These are phyloP conservation scores for Phytophthora citricola DNA, from an alignment of 352 stramenopile genomes.

Conservation along the genomic window DNA sequence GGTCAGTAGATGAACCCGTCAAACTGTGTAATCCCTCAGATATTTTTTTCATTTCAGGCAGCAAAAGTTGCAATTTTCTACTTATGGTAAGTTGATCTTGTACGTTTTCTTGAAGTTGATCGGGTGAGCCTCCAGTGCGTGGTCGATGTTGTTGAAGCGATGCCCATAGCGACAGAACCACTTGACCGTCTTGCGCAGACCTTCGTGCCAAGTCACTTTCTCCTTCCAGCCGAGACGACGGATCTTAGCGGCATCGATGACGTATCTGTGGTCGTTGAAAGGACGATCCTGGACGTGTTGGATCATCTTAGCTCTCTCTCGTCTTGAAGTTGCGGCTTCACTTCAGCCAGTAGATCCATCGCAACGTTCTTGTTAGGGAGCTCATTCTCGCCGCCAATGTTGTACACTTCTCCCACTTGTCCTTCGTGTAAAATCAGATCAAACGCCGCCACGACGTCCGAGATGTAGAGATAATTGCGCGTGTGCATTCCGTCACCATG, in stretches of 20 bases:
- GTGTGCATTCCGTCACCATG: conserved; percentile 96
- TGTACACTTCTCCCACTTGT: conserved; percentile 94
- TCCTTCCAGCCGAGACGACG: conserved; percentile 94
- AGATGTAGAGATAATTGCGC: conserved; percentile 98
- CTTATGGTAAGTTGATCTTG: conserved; percentile 39
- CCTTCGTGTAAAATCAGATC: conserved; percentile 96
- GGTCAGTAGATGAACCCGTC: conserved; percentile 5
- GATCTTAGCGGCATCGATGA: conserved; percentile 94
- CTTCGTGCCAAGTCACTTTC: conserved; percentile 93
- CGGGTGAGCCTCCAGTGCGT: conserved; percentile 82
- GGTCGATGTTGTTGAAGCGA: conserved; percentile 88
- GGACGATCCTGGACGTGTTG: conserved; percentile 90
- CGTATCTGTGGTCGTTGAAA: conserved; percentile 99
- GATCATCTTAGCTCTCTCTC: conserved; percentile 63
- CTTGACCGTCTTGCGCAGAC: conserved; percentile 90
- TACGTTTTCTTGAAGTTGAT: conserved; percentile 81
- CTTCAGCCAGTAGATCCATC: conserved; percentile 83
- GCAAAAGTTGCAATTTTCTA: too few species aligned
- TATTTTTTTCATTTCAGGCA: neutral
- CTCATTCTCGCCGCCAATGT: conserved; percentile 93
- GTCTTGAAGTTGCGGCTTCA: conserved; percentile 52
- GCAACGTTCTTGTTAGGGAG: conserved; percentile 85
- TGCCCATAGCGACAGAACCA: conserved; percentile 87
- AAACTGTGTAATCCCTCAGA: neutral
- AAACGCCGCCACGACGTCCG: conserved; percentile 96